Percentiles rank a stretch among this genome's conserved stretches.
phyloP scores from a whole-genome alignment of 176 grass and related monocot genomes.

The Rhynchospora pubera region DNA sequence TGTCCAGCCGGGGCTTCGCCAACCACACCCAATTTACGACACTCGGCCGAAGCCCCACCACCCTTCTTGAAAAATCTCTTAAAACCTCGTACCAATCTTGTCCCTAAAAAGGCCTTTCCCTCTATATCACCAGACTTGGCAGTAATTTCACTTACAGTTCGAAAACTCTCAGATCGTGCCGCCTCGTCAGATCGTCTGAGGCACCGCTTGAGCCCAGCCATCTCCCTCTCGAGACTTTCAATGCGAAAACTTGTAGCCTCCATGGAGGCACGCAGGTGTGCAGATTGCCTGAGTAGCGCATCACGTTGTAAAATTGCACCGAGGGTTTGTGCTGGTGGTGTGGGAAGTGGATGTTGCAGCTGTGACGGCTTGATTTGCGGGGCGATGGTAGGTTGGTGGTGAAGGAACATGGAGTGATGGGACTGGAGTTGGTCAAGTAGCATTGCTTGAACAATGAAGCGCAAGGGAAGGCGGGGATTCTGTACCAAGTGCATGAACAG shows the following conservation, averaged over 20 bases:
- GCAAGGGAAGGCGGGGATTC: constrained; percentile 89
- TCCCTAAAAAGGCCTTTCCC: constrained; percentile 29
- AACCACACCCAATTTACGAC: constrained; percentile 20
- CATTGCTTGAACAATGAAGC: constrained; percentile 99
- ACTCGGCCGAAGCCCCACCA: constrained; percentile 3
- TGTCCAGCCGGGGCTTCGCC: neutral
- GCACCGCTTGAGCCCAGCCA: constrained; percentile 50
- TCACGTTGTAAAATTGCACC: constrained; percentile 91
- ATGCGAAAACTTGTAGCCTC: constrained; percentile 65
- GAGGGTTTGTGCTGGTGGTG: constrained; percentile 35
- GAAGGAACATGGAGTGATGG: constrained; percentile 61
- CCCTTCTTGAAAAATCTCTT: constrained; percentile 58
- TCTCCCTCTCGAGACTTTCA: constrained; percentile 73
- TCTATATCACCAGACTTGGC: constrained; percentile 17
- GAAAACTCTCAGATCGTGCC: constrained; percentile 15
- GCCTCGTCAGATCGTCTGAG: constrained; percentile 58
- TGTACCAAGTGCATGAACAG: constrained; percentile 89
- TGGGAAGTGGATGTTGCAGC: neutral
- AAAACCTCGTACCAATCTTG: constrained; percentile 69
- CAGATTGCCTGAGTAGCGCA: constrained; percentile 49
- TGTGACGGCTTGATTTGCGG: neutral
- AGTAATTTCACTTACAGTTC: constrained; percentile 5
- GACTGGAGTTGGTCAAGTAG: constrained; percentile 90
- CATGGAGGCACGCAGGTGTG: constrained; percentile 76
- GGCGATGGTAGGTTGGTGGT: neutral